Conservation (phyloP, 1,284 basidiomycete genomes). For the Ustilago tritici region DNA sequence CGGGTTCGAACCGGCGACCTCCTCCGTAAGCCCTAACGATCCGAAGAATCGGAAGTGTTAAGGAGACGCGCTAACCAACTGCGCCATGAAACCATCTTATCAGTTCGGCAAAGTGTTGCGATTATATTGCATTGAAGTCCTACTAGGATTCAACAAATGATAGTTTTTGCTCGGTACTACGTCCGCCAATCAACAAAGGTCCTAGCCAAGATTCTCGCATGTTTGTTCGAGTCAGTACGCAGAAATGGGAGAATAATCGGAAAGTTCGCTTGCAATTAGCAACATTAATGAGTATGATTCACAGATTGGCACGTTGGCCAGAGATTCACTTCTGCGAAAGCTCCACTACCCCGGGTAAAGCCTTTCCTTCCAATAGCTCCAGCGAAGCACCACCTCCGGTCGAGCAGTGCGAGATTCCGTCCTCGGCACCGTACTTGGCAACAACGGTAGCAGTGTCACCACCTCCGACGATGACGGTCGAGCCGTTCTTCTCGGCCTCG, state of each 20-base stretch:
- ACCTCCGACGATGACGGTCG: slow-evolving; percentile 85
- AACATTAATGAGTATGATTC: background rate
- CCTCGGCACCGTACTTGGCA: slow-evolving; percentile 78
- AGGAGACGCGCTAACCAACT: slow-evolving; percentile 61
- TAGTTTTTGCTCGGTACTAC: background rate
- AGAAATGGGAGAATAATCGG: too few relatives aligned
- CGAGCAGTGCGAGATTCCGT: slow-evolving; percentile 92
- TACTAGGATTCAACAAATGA: background rate
- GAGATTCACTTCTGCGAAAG: slow-evolving; percentile 56
- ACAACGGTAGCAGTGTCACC: slow-evolving; percentile 69
- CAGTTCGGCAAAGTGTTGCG: rapidly evolving
- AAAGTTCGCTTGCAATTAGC: too few relatives aligned
- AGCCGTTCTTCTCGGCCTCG: slow-evolving; percentile 86
- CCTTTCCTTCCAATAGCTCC: slow-evolving; percentile 78
- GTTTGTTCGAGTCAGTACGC: too few relatives aligned
- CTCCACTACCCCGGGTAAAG: slow-evolving; percentile 58
- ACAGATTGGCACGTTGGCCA: slow-evolving; percentile 11
- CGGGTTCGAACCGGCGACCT: slow-evolving; percentile 61
- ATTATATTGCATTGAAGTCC: background rate
- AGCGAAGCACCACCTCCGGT: slow-evolving; percentile 96
- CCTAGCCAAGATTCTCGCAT: too few relatives aligned
- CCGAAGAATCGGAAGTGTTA: slow-evolving; percentile 51
- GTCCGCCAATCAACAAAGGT: too few relatives aligned
- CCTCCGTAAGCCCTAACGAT: slow-evolving; percentile 56
- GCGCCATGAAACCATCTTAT: slow-evolving; percentile 26